Evolutionary conservation across 2,329 filamentous ascomycete genomes (phyloP), one percentile per base, ranked within the genome.

Genomic region (Pyricularia grisea): DNA sequence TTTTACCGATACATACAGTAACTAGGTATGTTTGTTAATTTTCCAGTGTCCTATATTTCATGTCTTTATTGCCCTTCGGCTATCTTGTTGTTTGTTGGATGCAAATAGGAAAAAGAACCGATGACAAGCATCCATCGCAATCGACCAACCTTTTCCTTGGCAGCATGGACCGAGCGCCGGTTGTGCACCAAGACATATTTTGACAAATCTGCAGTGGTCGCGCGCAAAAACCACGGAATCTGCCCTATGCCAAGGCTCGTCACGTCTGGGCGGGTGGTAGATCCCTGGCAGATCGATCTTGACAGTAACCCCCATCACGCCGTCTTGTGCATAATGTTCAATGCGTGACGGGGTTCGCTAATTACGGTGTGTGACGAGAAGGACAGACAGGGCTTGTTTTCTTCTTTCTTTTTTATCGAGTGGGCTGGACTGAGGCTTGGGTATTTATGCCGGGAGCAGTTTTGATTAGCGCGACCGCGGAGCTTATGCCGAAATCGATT

Each of bases 241-340:
- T 27, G 58, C 58, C 58, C 58, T 61, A 27, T 27, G 58, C 58
- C 58, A 61, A 61, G 58, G 11, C 58, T 61, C 58, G 58, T 27
- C 25, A 27, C 58, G 58, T 61, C 58, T 61, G 58, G 25, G 58
- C 23, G n/a, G 23, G n/a, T 61, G 20, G 23, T 61, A 27, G 58
- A 61, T 61, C 58, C 58, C n/a, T 25, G n/a, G n/a, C n/a, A 61
- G 58, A 61, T 61, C 58, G 58, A 61, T 61, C 58, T 61, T 61
- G 58, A 61, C 58, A 61, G 42, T 5, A 61, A 27, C 20, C n/a
- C 50, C 58, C 58, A 27, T 61, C 23, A n/a, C n/a, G 58, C 58
- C 58, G 58, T n/a, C 5, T 27, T 61, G 58, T 27, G 58, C 58
- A 61, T 61, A n/a, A 61, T 27, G n/a, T 27, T 61, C 25, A 50